Evolutionary conservation across 2,329 filamentous ascomycete genomes (phyloP).

Genomic region (Aspergillus thermomutatus): DNA sequence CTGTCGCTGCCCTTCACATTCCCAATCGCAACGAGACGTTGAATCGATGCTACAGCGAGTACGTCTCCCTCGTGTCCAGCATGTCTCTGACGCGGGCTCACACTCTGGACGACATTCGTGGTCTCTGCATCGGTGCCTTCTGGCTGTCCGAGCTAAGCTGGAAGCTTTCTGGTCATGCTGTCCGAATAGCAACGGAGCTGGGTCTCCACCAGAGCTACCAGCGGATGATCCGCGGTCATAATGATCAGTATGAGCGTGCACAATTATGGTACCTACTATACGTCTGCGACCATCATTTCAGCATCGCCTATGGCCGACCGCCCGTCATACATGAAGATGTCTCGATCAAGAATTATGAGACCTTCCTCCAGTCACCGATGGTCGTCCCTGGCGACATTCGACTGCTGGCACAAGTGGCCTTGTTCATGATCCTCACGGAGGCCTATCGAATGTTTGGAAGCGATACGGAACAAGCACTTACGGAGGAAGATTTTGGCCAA

Average conservation of each 20-base stretch:
- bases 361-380: slow-evolving; percentile 51
- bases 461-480: slow-evolving; percentile 52
- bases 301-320: slow-evolving; percentile 58
- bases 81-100: slow-evolving; percentile 59
- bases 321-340: slow-evolving; percentile 58
- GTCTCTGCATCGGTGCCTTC: slow-evolving; percentile 59
- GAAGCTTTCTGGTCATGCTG: slow-evolving; percentile 59
- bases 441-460: slow-evolving; percentile 56
- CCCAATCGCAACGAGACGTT: slow-evolving; percentile 53
- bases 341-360: slow-evolving; percentile 56
- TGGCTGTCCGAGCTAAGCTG: slow-evolving; percentile 63
- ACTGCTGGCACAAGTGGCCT: slow-evolving; percentile 56
- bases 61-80: slow-evolving; percentile 54
- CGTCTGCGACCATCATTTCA: slow-evolving; percentile 64
- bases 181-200: slow-evolving; percentile 57
- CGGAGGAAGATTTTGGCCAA: slow-evolving; percentile 51
- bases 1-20: slow-evolving; percentile 58
- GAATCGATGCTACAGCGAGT: slow-evolving; percentile 55
- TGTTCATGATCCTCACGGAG: slow-evolving; percentile 58
- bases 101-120: slow-evolving; percentile 56
- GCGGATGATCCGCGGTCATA: slow-evolving; percentile 47
- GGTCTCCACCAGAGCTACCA: slow-evolving; percentile 55
- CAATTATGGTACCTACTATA: slow-evolving; percentile 63
- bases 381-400: slow-evolving; percentile 55
- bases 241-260: slow-evolving; percentile 52